Evolutionary conservation across 2,329 filamentous ascomycete genomes (phyloP), one percentile per base, ranked within the genome.

Genomic region (Fusarium beomiforme): DNA sequence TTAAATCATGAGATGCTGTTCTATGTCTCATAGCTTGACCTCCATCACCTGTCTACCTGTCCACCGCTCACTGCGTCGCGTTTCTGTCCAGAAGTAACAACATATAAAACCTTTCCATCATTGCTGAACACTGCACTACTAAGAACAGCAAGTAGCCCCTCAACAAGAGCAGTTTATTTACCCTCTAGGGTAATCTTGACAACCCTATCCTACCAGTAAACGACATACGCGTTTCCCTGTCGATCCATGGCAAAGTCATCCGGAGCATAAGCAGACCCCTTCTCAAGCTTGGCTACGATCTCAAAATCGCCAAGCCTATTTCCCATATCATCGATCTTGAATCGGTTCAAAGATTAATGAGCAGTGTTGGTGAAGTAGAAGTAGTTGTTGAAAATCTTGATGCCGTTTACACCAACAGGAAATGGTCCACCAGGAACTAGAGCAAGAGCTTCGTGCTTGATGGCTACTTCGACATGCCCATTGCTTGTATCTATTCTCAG

Each of bases 291-390:
- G 5, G 16, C 5, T 1, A 68, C 33, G 9, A 44, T n/a, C 16
- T 58, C n/a, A 1, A 41, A 12, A 1, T 37, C 5, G 4, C 51
- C 64, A 9, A 31, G 10, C 3, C 29, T 62, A 21, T 49, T 53
- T 14, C 55, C 63, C 6, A 36, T 19, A 1, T 41, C 17, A 14
- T 68, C 46, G 12, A 67, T 44, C 36, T 58, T 41, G 9, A 63
- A 21, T 9, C 41, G 31, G 1, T 29, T 43, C 4, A 36, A 62
- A 2, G 50, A 33, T 13, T 47, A 21, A 14, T 34, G 36, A 26
- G 23, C 39, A 2, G 50, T 43, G 31, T 49, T 67, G 11, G 46
- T 68, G 8, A 68, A 49, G 36, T 67, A 63, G 3, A 67, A 44
- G 10, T 67, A 44, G 29, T 29, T 7, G 3, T 44, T 26, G 5